Percentiles rank a stretch among this genome's conserved stretches.
phyloP scores from a whole-genome alignment of 2,329 filamentous ascomycete genomes.

The Clarireedia hainanense region DNA sequence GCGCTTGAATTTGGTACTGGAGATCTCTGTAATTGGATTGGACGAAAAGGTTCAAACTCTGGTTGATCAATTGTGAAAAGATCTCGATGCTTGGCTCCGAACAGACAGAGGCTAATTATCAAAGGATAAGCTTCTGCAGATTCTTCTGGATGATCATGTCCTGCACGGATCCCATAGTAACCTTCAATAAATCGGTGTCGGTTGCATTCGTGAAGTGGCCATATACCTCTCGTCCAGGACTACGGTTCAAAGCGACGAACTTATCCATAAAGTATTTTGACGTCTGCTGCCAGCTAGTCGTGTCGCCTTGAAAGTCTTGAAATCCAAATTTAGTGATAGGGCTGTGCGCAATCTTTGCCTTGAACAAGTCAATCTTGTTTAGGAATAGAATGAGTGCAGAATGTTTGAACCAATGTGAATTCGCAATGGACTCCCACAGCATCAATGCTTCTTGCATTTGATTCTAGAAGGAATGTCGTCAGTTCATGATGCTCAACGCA shows the following conservation, averaged over 20 bases:
- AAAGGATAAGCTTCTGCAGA: slow-evolving; percentile 70
- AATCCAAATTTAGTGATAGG: slow-evolving; percentile 68
- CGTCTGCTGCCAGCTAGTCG: slow-evolving; percentile 64
- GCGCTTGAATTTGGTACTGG: neutral
- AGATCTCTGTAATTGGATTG: neutral
- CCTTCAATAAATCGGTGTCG: slow-evolving; percentile 69
- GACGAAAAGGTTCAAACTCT: neutral
- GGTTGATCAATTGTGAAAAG: neutral
- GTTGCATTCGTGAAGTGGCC: slow-evolving; percentile 53
- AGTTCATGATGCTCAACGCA: slow-evolving; percentile 11
- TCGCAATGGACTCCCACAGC: slow-evolving; percentile 79
- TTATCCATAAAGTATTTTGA: slow-evolving; percentile 78
- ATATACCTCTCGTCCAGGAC: slow-evolving; percentile 48
- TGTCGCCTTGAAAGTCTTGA: slow-evolving; percentile 67
- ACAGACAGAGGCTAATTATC: slow-evolving; percentile 24
- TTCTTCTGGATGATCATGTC: slow-evolving; percentile 85
- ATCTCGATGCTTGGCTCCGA: slow-evolving; percentile 6
- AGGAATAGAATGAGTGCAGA: slow-evolving; percentile 78
- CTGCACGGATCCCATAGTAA: slow-evolving; percentile 79
- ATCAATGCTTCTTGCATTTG: slow-evolving; percentile 88
- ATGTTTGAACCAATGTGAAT: slow-evolving; percentile 78
- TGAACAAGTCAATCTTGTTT: slow-evolving; percentile 84
- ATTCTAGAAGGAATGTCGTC: slow-evolving; percentile 46
- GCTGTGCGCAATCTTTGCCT: slow-evolving; percentile 62
- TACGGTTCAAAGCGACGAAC: slow-evolving; percentile 67